Conservation (phyloP, 1,284 basidiomycete species). For the Ustilago hordei region DNA sequence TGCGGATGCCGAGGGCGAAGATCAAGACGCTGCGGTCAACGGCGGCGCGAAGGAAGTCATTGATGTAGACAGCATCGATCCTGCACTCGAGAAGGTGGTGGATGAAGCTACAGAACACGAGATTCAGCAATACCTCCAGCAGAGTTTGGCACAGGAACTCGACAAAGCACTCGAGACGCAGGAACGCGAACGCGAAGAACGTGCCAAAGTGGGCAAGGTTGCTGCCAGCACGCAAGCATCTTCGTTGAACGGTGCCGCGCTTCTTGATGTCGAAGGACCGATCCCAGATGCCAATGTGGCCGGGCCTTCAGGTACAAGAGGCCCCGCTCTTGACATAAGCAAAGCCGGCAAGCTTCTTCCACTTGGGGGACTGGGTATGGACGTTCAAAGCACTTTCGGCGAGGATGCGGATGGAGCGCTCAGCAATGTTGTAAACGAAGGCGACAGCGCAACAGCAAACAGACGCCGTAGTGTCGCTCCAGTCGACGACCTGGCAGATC, state of each 20-base stretch:
- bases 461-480: conserved; percentile 21
- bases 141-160: conserved; percentile 56
- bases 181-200: conserved; percentile 52
- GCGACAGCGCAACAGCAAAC: conserved; percentile 17
- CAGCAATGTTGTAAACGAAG: conserved; percentile 25
- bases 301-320: conserved; percentile 23
- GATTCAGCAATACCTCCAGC: conserved; percentile 58
- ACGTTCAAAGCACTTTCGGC: conserved; percentile 41
- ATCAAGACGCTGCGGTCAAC: conserved; percentile 4
- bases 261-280: neutral
- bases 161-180: conserved; percentile 53
- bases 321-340: conserved; percentile 36
- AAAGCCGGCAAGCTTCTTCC: conserved; percentile 48
- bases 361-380: conserved; percentile 57
- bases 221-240: neutral
- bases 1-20: conserved; percentile 73
- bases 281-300: conserved; percentile 12
- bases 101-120: conserved; percentile 63
- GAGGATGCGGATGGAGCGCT: conserved; percentile 13
- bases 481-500: conserved; percentile 54
- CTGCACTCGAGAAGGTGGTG: conserved; percentile 56
- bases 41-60: conserved; percentile 50
- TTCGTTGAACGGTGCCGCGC: neutral
- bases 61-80: conserved; percentile 36
- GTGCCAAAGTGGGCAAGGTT: conserved; percentile 48